These are phyloP conservation scores for Favolaschia claudopus DNA, from an alignment of 768 basidiomycete species.

Conservation along the genomic window DNA sequence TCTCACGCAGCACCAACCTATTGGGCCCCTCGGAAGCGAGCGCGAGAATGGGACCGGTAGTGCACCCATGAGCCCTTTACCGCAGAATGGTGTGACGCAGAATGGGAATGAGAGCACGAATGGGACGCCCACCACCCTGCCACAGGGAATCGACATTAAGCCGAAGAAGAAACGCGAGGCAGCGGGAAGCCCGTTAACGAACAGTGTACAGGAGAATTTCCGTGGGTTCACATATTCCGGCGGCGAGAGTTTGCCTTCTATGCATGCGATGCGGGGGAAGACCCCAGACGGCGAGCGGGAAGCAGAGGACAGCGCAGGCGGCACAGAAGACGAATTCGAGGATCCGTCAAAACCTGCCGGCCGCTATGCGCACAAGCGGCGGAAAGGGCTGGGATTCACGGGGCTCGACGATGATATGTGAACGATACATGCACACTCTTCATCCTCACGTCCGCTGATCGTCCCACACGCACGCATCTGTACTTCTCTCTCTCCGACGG, in stretches of 20 bases:
- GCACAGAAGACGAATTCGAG: constrained; percentile 80
- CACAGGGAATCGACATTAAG: constrained; percentile 62
- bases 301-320: constrained; percentile 60
- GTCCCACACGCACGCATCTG: constrained; percentile 15
- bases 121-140: constrained; percentile 26
- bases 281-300: constrained; percentile 31
- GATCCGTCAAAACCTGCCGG: constrained; percentile 71
- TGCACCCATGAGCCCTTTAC: constrained; percentile 18
- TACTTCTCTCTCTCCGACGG: not conserved
- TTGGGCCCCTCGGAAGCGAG: constrained; percentile 81
- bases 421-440: not conserved
- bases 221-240: constrained; percentile 91
- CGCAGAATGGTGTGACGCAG: constrained; percentile 28
- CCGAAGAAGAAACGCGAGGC: constrained; percentile 54
- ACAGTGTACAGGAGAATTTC: constrained; percentile 95
- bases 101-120: constrained; percentile 28
- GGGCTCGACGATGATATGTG: constrained; percentile 46
- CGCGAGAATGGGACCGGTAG: constrained; percentile 9
- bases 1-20: constrained; percentile 61
- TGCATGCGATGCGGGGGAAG: constrained; percentile 38
- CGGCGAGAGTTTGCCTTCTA: constrained; percentile 66
- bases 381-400: constrained; percentile 55
- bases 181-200: constrained; percentile 79
- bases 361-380: constrained; percentile 67
- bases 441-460: not conserved